Conservation (phyloP, 768 basidiomycete species). For the Boletus edulis region DNA sequence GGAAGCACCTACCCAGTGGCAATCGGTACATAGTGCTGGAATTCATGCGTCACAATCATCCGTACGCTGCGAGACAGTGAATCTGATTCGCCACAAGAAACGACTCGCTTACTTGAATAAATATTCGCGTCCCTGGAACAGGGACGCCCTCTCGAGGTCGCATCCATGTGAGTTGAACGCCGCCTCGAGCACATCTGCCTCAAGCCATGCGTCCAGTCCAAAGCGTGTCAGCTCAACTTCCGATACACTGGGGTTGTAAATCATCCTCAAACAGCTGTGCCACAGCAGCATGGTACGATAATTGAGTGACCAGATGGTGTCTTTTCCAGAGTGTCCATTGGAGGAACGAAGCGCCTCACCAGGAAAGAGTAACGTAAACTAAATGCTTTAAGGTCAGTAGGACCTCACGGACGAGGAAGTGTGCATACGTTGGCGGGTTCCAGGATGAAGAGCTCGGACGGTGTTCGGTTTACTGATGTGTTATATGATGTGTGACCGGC, state of each 20-base stretch:
- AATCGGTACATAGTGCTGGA: slow-evolving; percentile 60
- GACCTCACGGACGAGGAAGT: neutral
- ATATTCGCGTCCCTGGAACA: slow-evolving; percentile 71
- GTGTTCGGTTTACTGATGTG: slow-evolving; percentile 39
- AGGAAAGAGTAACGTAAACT: slow-evolving; percentile 75
- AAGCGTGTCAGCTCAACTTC: slow-evolving; percentile 59
- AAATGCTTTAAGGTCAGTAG: slow-evolving; percentile 3
- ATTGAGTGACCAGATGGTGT: slow-evolving; percentile 74
- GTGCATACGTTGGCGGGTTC: slow-evolving; percentile 63
- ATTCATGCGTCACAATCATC: slow-evolving; percentile 69
- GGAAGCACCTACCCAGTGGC: slow-evolving; percentile 46
- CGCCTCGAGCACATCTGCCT: slow-evolving; percentile 63
- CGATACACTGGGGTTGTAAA: slow-evolving; percentile 37
- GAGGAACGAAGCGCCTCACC: slow-evolving; percentile 54
- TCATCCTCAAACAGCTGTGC: slow-evolving; percentile 69
- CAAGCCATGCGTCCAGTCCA: slow-evolving; percentile 66
- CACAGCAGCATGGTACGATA: slow-evolving; percentile 69
- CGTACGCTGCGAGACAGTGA: slow-evolving; percentile 46
- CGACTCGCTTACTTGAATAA: slow-evolving; percentile 64
- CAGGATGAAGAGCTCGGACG: slow-evolving; percentile 52
- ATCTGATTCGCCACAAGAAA: neutral
- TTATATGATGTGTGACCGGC: slow-evolving; percentile 65
- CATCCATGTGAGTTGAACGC: slow-evolving; percentile 66
- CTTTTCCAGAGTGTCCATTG: slow-evolving; percentile 44
- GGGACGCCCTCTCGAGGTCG: slow-evolving; percentile 60